Base-by-base conservation (phyloP, 148 eudicot species). In the Pharnaceum exiguum region DNA sequence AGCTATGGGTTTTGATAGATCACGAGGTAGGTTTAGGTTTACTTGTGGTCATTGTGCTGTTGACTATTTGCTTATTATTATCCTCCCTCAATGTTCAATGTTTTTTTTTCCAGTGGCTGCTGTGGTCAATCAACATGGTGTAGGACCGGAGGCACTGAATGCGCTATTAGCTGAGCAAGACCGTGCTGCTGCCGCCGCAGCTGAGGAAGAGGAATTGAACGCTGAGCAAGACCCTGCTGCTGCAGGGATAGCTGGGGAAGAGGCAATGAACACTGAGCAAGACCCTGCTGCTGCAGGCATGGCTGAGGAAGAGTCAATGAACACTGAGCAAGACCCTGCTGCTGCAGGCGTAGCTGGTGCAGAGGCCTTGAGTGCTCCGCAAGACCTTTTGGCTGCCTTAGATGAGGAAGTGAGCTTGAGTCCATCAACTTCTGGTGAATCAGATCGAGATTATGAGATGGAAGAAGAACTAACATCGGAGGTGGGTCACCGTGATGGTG, bases 361-460 rank as follows among this genome's bases (percentile, higher is more conserved):
- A 23, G 51, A 29, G 39, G 35, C 29, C 33, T 46, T 48, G 32
- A 10, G 39, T 42, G 7, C 72, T 18, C 38, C 29, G n/a, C 16
- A 43, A 37, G 43, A 55, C 33, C 49, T 37, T 23, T 16, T 18
- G 51, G 63, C 51, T 31, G 46, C 64, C n/a, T n/a, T n/a, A n/a
- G 72, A 51, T 26, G 71, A 51, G 38, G 68, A 44, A 10, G 57
- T 26, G 21, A n/a, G n/a, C n/a, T 35, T 35, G 7, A 30, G 59
- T 21, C 53, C 75, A 43, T 69, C 79, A 29, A 67, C 63, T 59
- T 38, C 59, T 9, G 40, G 19, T 5, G 47, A 65, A 37, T 61
- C 16, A 8, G 77, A 72, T 16, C 74, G 90, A 51, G 98, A 91
- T 57, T 66, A 59, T 32, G 96, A 87, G 75, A 88, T 88, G 81